Evolutionary conservation across 495 filamentous ascomycete genomes (phyloP).

Genomic region (Podospora comata): DNA sequence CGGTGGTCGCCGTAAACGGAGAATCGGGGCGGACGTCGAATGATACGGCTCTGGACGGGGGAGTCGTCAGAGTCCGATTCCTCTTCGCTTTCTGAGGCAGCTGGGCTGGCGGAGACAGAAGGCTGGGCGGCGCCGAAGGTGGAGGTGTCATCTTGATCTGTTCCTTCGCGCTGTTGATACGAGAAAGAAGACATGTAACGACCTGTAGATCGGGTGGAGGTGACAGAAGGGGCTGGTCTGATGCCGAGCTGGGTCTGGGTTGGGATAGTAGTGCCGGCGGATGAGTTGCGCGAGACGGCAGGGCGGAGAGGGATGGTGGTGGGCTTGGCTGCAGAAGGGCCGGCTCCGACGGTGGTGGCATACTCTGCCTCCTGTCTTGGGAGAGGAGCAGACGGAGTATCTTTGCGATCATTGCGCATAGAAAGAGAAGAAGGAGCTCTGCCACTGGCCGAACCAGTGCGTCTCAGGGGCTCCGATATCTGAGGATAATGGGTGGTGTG

Average conservation of each 20-base stretch:
- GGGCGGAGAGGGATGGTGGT: constrained; percentile 35
- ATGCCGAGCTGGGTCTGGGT: constrained; percentile 25
- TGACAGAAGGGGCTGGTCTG: constrained; percentile 1
- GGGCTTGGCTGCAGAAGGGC: constrained; percentile 33
- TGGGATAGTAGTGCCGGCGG: constrained; percentile 54
- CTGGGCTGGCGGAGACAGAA: constrained; percentile 34
- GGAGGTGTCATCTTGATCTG: constrained; percentile 8
- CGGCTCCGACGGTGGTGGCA: constrained; percentile 27
- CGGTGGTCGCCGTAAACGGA: constrained; percentile 8
- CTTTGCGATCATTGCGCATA: constrained; percentile 54
- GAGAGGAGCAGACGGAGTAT: constrained; percentile 35
- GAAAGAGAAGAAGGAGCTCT: constrained; percentile 62
- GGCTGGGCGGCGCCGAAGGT: constrained; percentile 23
- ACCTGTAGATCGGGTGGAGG: background rate
- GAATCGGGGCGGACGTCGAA: constrained; percentile 57
- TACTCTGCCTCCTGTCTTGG: constrained; percentile 44
- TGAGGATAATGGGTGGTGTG: constrained; percentile 37
- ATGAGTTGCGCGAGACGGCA: constrained; percentile 54
- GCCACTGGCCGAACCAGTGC: constrained; percentile 53
- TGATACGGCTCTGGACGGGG: constrained; percentile 50
- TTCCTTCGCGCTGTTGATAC: constrained; percentile 8
- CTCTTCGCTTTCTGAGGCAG: constrained; percentile 32
- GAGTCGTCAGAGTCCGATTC: constrained; percentile 39
- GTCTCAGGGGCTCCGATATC: constrained; percentile 50
- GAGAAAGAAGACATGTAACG: background rate